Conservation (phyloP, 129 eudicot genomes). For the Helichrysum umbraculigerum region DNA sequence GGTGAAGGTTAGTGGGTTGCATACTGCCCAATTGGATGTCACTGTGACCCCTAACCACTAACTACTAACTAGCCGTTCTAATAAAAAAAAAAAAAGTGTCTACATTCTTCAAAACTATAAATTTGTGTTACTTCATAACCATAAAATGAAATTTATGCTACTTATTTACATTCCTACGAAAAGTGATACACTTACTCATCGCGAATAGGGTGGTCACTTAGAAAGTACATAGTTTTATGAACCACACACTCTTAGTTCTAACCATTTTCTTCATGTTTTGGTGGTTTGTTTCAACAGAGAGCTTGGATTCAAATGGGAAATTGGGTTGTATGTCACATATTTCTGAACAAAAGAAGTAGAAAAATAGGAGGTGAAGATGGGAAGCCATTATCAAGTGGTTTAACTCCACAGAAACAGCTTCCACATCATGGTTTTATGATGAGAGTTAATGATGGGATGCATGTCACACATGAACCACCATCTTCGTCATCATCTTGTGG, state of each 20-base stretch:
- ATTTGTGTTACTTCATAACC: background rate
- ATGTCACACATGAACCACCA: slow-evolving; percentile 14
- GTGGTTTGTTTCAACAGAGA: slow-evolving; percentile 35
- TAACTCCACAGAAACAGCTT: slow-evolving; percentile 34
- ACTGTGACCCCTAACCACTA: no score
- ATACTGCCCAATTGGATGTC: no score
- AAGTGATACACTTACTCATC: background rate
- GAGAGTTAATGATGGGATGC: slow-evolving; percentile 16
- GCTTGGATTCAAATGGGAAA: slow-evolving; percentile 53
- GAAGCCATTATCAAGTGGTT: slow-evolving; percentile 37
- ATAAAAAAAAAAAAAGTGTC: no score
- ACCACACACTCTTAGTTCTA: background rate
- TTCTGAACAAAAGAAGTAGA: slow-evolving; percentile 42
- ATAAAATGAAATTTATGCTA: background rate
- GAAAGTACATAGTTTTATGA: background rate
- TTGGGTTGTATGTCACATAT: slow-evolving; percentile 75
- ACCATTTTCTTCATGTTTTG: background rate
- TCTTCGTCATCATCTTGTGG: slow-evolving; percentile 44
- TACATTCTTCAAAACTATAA: background rate
- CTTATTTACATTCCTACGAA: no score
- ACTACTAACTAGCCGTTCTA: no score
- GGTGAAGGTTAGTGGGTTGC: no score
- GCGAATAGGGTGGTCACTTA: background rate
- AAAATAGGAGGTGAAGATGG: slow-evolving; percentile 30
- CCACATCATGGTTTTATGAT: slow-evolving; percentile 13